A percentile compares a stretch with the other conserved stretches of the same genome.
These are phyloP conservation scores for Entomortierella beljakovae DNA, from an alignment of 192 early-diverging fungal species.

Conservation along the genomic window DNA sequence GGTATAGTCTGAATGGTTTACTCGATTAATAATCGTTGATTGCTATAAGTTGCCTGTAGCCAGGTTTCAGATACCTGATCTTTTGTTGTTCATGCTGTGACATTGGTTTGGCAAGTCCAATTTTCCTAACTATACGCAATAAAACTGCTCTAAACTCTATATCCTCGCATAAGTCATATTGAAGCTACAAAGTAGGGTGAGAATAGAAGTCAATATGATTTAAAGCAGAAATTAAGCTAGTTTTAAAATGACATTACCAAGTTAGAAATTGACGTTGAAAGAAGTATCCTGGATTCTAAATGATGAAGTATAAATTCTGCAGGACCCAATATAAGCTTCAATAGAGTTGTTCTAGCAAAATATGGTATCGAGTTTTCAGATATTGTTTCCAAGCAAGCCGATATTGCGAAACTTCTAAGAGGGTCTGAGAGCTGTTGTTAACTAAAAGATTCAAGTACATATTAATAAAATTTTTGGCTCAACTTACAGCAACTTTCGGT, in stretches of 20 bases:
- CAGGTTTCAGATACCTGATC: slow-evolving; percentile 1
- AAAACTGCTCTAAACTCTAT: slow-evolving; percentile 31
- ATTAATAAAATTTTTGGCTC: neutral
- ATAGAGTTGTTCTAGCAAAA: slow-evolving; percentile 16
- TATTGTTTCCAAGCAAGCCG: slow-evolving; percentile 18
- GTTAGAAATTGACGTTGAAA: slow-evolving; percentile 3
- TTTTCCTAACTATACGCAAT: slow-evolving; percentile 16
- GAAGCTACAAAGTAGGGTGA: slow-evolving; percentile 8
- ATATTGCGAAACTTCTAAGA: slow-evolving; percentile 9
- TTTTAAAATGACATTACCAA: slow-evolving; percentile 15
- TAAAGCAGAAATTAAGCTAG: neutral
- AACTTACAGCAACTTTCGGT: slow-evolving; percentile 28
- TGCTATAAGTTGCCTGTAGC: no score
- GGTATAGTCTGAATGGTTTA: neutral
- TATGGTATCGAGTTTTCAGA: slow-evolving; percentile 4
- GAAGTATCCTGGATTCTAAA: slow-evolving; percentile 14
- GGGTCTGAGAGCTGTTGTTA: slow-evolving; percentile 10
- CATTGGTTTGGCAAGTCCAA: neutral
- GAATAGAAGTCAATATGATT: neutral
- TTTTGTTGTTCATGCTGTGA: slow-evolving; percentile 23
- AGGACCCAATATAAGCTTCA: slow-evolving; percentile 27
- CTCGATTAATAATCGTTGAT: no score
- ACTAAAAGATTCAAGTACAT: neutral
- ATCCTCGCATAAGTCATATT: slow-evolving; percentile 19
- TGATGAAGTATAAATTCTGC: slow-evolving; percentile 42